phyloP scores from a whole-genome alignment of 345 rosid genomes.

The Brassica cretica region DNA sequence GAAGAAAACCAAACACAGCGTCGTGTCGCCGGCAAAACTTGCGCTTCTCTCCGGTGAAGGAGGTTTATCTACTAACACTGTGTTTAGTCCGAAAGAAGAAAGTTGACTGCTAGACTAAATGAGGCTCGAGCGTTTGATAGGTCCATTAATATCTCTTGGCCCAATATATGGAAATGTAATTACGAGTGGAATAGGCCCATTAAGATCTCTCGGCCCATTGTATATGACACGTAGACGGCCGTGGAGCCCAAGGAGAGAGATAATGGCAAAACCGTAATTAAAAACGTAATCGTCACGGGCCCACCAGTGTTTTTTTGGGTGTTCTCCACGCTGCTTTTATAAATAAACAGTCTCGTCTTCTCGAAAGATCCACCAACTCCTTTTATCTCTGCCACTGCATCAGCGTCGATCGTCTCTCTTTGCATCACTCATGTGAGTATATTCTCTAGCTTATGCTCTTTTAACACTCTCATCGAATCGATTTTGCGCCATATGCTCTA shows the following conservation, averaged over 20 bases:
- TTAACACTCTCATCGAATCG: too few species aligned
- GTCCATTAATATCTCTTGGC: background rate
- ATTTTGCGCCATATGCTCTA: background rate
- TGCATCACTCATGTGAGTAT: constrained; percentile 25
- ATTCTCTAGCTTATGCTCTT: background rate
- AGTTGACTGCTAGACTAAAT: constrained; percentile 18
- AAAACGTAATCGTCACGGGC: background rate
- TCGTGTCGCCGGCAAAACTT: constrained; percentile 19
- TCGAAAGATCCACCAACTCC: constrained; percentile 34
- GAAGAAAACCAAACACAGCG: background rate
- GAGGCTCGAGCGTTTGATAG: background rate
- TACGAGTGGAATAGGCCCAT: background rate
- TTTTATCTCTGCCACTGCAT: constrained; percentile 18
- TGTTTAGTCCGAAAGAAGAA: background rate
- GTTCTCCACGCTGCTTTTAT: constrained; percentile 32
- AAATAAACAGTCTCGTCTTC: constrained; percentile 2
- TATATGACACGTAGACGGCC: background rate
- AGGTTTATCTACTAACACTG: constrained; percentile 36
- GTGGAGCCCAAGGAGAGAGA: constrained; percentile 14
- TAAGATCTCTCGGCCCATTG: background rate
- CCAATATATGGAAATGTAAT: background rate
- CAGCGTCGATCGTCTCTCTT: constrained; percentile 8
- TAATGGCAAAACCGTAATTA: constrained; percentile 6
- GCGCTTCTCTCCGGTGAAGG: constrained; percentile 20
- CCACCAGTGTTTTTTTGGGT: constrained; percentile 6